Conservation (phyloP, 1,139 yeast species). For the Suhomyces chickasaworum region DNA sequence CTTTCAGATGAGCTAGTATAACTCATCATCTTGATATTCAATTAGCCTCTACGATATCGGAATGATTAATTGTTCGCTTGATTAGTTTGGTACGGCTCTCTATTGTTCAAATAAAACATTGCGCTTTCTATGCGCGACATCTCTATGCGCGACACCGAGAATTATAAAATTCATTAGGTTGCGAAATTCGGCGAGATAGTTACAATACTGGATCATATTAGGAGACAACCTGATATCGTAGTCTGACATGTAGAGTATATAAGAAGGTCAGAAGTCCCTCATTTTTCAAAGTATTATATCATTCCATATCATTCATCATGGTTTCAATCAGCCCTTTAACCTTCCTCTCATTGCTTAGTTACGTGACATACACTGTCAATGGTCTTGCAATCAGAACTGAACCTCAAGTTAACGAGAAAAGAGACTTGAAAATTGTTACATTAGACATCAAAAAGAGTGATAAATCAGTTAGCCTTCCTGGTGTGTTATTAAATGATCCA, state of each 20-base stretch:
- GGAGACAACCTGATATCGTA: neutral
- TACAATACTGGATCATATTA: neutral
- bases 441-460: neutral
- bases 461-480: neutral
- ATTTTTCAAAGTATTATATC: neutral
- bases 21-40: neutral
- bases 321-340: neutral
- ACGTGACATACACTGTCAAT: neutral
- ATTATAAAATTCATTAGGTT: neutral
- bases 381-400: neutral
- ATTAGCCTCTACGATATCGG: neutral
- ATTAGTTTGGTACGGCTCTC: neutral
- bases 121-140: too few relatives aligned
- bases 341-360: neutral
- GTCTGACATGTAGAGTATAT: neutral
- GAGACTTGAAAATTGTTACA: slow-evolving; percentile 1
- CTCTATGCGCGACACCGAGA: too few relatives aligned
- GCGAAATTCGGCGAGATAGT: neutral
- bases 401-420: neutral
- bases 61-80: neutral
- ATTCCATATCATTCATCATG: neutral
- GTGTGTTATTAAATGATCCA: neutral
- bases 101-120: neutral
- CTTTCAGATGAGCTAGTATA: neutral
- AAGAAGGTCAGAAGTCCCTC: neutral